Evolutionary conservation across 805 yeast genomes (phyloP).

Genomic region (Jamesozyma lodderae): DNA sequence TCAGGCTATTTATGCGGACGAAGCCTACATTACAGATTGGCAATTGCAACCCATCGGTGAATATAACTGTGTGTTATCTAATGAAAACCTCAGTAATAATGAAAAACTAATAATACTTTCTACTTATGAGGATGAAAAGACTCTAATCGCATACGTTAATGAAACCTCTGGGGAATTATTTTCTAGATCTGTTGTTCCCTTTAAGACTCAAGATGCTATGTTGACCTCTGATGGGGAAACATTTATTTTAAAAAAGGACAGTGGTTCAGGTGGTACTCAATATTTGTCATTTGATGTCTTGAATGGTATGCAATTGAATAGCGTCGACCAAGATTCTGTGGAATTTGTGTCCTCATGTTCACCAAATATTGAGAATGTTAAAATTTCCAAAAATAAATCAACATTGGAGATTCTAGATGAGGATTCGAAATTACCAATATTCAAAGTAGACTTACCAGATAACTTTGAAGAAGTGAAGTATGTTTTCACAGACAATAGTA

Average conservation of each 20-base stretch:
- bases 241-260: constrained; percentile 8
- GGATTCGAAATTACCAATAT: constrained; percentile 11
- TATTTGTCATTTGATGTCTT: constrained; percentile 7
- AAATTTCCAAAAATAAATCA: neutral
- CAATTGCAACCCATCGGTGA: constrained; percentile 39
- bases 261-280: neutral
- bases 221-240: constrained; percentile 7
- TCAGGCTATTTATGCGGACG: constrained; percentile 38
- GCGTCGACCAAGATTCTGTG: too few species aligned
- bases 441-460: constrained; percentile 12
- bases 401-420: constrained; percentile 12
- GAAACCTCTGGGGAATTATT: constrained; percentile 27
- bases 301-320: neutral
- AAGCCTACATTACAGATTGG: constrained; percentile 51
- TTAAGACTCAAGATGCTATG: constrained; percentile 10
- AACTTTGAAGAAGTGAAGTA: constrained; percentile 11
- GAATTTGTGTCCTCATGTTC: constrained; percentile 12
- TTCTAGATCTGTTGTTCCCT: constrained; percentile 23
- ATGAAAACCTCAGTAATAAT: constrained; percentile 2
- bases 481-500: constrained; percentile 13
- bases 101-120: constrained; percentile 24
- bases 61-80: constrained; percentile 23
- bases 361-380: constrained; percentile 10
- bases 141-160: constrained; percentile 31
- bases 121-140: constrained; percentile 10